Evolutionary conservation across 2,329 filamentous ascomycete species (phyloP).

Genomic region (Phoma sp.): DNA sequence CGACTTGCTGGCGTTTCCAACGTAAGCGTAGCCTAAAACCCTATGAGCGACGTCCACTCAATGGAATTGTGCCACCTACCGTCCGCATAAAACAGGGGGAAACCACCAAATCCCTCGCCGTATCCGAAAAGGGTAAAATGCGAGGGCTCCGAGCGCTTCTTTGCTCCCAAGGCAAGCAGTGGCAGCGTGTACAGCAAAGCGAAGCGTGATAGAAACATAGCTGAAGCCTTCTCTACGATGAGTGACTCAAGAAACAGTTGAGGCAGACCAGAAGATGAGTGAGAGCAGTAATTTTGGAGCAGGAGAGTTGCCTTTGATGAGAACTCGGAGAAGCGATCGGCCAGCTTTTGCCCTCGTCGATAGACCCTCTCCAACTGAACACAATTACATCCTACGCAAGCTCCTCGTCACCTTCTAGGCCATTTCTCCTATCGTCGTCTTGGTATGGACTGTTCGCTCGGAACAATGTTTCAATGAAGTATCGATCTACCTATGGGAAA

Average conservation of each 20-base stretch:
- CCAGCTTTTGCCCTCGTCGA: slow-evolving; percentile 6
- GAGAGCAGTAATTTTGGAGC: not conserved
- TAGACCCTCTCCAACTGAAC: not conserved
- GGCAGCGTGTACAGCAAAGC: slow-evolving; percentile 22
- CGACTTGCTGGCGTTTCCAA: slow-evolving; percentile 20
- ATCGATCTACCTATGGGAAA: not conserved
- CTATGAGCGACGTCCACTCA: not conserved
- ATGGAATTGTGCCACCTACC: slow-evolving; percentile 10
- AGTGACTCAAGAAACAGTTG: not conserved
- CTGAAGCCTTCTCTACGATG: not conserved
- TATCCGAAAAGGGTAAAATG: slow-evolving; percentile 28
- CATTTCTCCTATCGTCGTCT: not conserved
- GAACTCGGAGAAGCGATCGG: not conserved
- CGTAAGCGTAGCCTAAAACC: slow-evolving; percentile 25
- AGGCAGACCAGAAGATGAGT: not conserved
- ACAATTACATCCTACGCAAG: slow-evolving; percentile 11
- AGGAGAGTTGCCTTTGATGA: not conserved
- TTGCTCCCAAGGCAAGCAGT: slow-evolving; percentile 19
- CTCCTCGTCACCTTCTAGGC: slow-evolving; percentile 12
- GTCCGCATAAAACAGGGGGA: slow-evolving; percentile 27
- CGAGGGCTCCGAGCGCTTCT: slow-evolving; percentile 16
- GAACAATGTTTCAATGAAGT: not conserved
- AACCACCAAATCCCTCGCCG: slow-evolving; percentile 21
- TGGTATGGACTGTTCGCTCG: not conserved
- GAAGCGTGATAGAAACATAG: slow-evolving; percentile 9